Evolutionary conservation across 1,284 basidiomycete species (phyloP), one percentile per base, ranked within the genome.

Genomic region (Naganishia albida): DNA sequence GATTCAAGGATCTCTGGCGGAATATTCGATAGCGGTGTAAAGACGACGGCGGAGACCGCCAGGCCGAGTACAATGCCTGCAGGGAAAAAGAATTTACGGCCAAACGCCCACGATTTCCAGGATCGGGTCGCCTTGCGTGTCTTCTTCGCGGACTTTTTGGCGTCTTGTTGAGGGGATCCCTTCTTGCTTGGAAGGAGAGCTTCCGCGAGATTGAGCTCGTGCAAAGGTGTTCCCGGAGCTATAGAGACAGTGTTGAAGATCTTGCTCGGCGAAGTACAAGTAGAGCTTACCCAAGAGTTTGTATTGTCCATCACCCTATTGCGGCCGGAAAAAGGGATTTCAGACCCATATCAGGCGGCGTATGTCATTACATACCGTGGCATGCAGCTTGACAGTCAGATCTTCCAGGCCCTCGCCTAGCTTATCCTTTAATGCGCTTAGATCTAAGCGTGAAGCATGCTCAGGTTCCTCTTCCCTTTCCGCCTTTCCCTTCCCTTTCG

Each of bases 221-320:
- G 70, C 55, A 77, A 78, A 0, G 78, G 78, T 8, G 76, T 80
- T 16, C 78, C 78, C 0, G 78, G 78, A 34, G 78, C 78, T 74
- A 60, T 16, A 39, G 15, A 3, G 15, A n/a, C 16, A 25, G 39
- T 50, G 20, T 40, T 34, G 10, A 16, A 51, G 3, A 23, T 53
- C 12, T 3, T n/a, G 7, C 52, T 25, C 20, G 15, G 48, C 38
- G 40, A 13, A n/a, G 8, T 13, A 20, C 38, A 48, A 10, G 34
- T 39, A 12, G n/a, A 20, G 56, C 63, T 8, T 20, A 54, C 53
- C 57, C 10, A 65, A 53, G 34, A 75, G 73, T 52, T 72, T 71
- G 52, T 71, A 74, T 52, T 72, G 62, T 0, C 73, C 75, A 46
- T 75, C 68, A 3, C 70, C 66, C 72, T 74, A 30, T 39, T 2